Percentiles rank a stretch among this genome's conserved stretches.
These are phyloP conservation scores for Gloeopeniophorella convolvens DNA, from an alignment of 768 basidiomycete species.

Conservation along the genomic window DNA sequence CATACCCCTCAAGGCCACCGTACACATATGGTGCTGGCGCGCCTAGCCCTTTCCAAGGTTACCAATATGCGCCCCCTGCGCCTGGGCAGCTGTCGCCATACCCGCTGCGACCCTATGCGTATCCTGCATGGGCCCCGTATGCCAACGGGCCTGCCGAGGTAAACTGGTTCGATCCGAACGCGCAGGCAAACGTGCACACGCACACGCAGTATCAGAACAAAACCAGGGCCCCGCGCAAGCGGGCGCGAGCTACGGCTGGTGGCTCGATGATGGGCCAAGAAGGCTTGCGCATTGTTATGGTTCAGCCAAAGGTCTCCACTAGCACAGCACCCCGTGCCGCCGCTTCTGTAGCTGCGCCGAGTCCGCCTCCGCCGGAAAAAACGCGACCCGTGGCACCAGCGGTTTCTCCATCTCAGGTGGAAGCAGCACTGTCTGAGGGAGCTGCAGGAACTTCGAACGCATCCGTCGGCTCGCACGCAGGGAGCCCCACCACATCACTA, in stretches of 20 bases:
- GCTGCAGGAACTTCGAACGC: too few species aligned
- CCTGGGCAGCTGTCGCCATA: slow-evolving; percentile 6
- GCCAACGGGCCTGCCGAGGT: not conserved
- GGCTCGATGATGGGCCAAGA: not conserved
- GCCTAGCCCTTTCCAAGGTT: not conserved
- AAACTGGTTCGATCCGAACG: slow-evolving; percentile 7
- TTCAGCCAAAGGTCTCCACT: slow-evolving; percentile 7
- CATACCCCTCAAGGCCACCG: slow-evolving; percentile 20
- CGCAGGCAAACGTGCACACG: slow-evolving; percentile 1
- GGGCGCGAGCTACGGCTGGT: not conserved
- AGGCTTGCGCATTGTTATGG: slow-evolving; percentile 9
- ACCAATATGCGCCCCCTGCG: slow-evolving; percentile 11
- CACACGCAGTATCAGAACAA: slow-evolving; percentile 3
- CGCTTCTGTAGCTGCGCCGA: slow-evolving; percentile 1
- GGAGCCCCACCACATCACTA: too few species aligned
- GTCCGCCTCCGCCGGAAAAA: too few species aligned
- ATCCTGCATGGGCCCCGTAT: slow-evolving; percentile 15
- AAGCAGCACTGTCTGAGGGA: too few species aligned
- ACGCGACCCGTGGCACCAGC: too few species aligned
- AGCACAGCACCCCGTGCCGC: not conserved
- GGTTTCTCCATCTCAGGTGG: too few species aligned
- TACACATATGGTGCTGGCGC: slow-evolving; percentile 8
- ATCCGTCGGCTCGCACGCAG: too few species aligned
- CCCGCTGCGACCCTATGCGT: slow-evolving; percentile 20
- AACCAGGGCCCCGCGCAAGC: not conserved